These are phyloP conservation scores for Pseudogymnoascus sp. DNA, from an alignment of 2,329 filamentous ascomycete genomes.

Conservation along the genomic window DNA sequence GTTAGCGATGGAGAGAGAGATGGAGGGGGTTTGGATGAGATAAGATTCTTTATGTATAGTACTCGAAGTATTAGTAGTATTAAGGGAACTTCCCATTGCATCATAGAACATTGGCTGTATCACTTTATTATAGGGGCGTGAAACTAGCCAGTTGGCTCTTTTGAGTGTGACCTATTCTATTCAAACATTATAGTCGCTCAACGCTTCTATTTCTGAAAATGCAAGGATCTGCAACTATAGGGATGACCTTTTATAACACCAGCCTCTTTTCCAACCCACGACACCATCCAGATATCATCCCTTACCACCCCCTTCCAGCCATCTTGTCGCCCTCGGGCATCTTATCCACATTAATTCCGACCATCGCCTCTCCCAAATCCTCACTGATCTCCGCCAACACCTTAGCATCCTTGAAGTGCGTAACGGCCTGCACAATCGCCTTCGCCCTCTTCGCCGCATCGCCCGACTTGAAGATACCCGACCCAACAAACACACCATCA, in stretches of 20 bases:
- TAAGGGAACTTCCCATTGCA: neutral
- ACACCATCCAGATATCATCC: slow-evolving; percentile 28
- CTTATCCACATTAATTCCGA: slow-evolving; percentile 78
- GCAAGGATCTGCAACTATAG: neutral
- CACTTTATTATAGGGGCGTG: neutral
- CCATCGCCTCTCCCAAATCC: slow-evolving; percentile 95
- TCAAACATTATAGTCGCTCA: neutral
- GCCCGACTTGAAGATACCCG: slow-evolving; percentile 94
- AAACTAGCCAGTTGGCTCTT: too few species aligned
- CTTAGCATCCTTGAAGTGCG: slow-evolving; percentile 79
- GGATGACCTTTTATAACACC: neutral
- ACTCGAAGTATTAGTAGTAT: slow-evolving; percentile 4
- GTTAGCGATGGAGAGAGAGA: neutral
- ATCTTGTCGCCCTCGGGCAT: slow-evolving; percentile 77
- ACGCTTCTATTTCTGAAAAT: neutral
- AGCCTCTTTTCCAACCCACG: neutral
- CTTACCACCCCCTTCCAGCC: slow-evolving; percentile 80
- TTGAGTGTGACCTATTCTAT: neutral
- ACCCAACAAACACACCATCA: slow-evolving; percentile 95
- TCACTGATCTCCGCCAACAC: slow-evolving; percentile 80
- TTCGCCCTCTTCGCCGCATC: slow-evolving; percentile 83
- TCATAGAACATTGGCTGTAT: neutral
- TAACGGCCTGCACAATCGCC: slow-evolving; percentile 91
- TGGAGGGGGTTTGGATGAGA: neutral
- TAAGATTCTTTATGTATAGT: slow-evolving; percentile 6